A percentile compares a stretch with the other conserved stretches of the same genome.
These are phyloP conservation scores for Sinapis alba DNA, from an alignment of 441 rosid genomes.

Conservation along the genomic window DNA sequence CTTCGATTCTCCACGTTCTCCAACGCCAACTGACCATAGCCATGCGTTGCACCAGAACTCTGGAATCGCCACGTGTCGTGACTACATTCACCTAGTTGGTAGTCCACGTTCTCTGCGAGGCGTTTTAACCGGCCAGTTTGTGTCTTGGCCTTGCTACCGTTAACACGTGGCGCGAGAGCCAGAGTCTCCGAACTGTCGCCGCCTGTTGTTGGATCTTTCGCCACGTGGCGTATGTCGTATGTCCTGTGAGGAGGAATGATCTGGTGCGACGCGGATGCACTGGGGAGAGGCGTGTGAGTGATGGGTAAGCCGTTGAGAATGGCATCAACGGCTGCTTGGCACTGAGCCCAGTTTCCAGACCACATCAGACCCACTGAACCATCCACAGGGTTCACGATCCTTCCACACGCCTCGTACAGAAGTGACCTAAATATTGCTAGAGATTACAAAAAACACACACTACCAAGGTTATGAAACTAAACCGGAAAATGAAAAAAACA, in stretches of 20 bases:
- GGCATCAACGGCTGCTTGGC: constrained; percentile 71
- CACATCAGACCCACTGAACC: constrained; percentile 74
- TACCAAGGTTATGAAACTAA: not conserved
- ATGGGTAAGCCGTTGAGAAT: constrained; percentile 63
- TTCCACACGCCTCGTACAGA: constrained; percentile 74
- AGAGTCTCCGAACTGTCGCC: constrained; percentile 46
- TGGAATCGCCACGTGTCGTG: constrained; percentile 38
- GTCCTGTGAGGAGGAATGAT: constrained; percentile 66
- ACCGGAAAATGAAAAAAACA: not conserved
- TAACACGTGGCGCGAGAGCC: constrained; percentile 36
- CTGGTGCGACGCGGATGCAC: constrained; percentile 55
- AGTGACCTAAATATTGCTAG: constrained; percentile 68
- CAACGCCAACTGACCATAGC: constrained; percentile 44
- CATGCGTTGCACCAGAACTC: constrained; percentile 41
- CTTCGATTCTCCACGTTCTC: constrained; percentile 45
- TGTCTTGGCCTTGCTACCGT: constrained; percentile 45
- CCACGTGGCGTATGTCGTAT: constrained; percentile 84
- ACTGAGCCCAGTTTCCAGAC: constrained; percentile 72
- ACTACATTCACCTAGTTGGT: constrained; percentile 35
- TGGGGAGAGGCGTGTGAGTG: constrained; percentile 50
- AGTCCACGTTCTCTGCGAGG: constrained; percentile 27
- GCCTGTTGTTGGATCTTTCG: constrained; percentile 58
- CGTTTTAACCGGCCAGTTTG: constrained; percentile 50
- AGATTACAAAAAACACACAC: not conserved
- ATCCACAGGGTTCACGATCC: constrained; percentile 74